These are phyloP conservation scores for Sarcodon sp. DNA, from an alignment of 768 basidiomycete genomes.

Conservation along the genomic window DNA sequence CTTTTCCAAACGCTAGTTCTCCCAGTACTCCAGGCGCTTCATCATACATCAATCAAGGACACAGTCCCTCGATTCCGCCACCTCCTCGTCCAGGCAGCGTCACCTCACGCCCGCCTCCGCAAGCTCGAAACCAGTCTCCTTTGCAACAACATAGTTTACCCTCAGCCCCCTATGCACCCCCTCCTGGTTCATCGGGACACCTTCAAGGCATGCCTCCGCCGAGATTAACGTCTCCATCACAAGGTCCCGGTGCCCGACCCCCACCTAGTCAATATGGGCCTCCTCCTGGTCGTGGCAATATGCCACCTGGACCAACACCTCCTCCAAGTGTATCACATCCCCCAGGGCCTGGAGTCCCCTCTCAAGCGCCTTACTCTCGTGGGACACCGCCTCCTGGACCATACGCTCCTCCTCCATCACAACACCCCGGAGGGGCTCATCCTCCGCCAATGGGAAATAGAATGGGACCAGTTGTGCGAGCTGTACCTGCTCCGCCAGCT, in stretches of 20 bases:
- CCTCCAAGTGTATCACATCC: conserved; percentile 17
- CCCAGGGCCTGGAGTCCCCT: conserved; percentile 22
- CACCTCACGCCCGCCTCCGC: conserved; percentile 29
- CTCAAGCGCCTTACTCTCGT: conserved; percentile 22
- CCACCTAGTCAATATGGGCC: conserved; percentile 40
- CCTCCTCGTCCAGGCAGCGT: conserved; percentile 61
- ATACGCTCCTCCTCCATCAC: conserved; percentile 24
- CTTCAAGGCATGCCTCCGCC: conserved; percentile 20
- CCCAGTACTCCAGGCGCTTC: conserved; percentile 9
- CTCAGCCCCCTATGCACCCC: conserved; percentile 19
- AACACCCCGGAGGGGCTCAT: conserved; percentile 6
- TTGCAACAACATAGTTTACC: conserved; percentile 11
- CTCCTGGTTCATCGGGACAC: conserved; percentile 13
- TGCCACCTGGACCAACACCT: conserved; percentile 9
- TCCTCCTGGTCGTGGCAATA: conserved; percentile 18
- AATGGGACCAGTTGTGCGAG: not conserved
- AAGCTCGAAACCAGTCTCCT: conserved; percentile 17
- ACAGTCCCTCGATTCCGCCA: conserved; percentile 19
- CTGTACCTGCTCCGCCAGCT: conserved; percentile 1
- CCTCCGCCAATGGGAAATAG: conserved; percentile 6
- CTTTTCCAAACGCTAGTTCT: conserved; percentile 57
- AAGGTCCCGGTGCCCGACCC: conserved; percentile 23
- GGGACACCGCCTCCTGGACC: conserved; percentile 26
- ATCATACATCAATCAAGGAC: conserved; percentile 8
- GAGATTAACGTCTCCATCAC: conserved; percentile 33